These are phyloP conservation scores for Lenwebbia sp. DNA, from an alignment of 345 rosid species.

Conservation along the genomic window DNA sequence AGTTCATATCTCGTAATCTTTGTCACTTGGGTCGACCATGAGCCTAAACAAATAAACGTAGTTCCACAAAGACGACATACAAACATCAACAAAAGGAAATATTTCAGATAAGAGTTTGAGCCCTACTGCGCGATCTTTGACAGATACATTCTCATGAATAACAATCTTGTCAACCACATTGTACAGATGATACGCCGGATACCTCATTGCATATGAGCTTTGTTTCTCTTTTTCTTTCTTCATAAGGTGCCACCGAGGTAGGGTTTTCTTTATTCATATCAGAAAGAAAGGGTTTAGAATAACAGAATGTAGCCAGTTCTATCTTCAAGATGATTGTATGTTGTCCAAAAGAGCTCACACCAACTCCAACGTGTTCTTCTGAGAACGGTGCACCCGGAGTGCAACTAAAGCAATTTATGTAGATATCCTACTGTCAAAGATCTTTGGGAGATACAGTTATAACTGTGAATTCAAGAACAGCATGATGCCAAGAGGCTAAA, in stretches of 20 bases:
- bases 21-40: neutral
- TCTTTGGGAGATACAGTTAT: neutral
- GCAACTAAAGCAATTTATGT: neutral
- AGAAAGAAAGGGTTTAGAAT: neutral
- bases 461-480: neutral
- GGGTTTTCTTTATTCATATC: neutral
- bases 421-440: neutral
- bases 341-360: neutral
- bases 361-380: neutral
- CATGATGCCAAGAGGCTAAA: neutral
- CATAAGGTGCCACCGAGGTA: neutral
- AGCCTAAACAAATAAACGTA: neutral
- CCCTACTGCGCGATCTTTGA: neutral
- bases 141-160: neutral
- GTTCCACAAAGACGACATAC: neutral
- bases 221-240: neutral
- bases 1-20: neutral
- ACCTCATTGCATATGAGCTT: neutral
- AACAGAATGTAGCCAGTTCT: neutral
- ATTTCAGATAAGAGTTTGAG: neutral
- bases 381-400: neutral
- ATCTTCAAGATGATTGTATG: neutral
- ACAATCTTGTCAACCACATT: neutral
- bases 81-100: neutral
- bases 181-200: neutral